Evolutionary conservation across 805 yeast species (phyloP).

Genomic region (Kodamaea neixiangensis): DNA sequence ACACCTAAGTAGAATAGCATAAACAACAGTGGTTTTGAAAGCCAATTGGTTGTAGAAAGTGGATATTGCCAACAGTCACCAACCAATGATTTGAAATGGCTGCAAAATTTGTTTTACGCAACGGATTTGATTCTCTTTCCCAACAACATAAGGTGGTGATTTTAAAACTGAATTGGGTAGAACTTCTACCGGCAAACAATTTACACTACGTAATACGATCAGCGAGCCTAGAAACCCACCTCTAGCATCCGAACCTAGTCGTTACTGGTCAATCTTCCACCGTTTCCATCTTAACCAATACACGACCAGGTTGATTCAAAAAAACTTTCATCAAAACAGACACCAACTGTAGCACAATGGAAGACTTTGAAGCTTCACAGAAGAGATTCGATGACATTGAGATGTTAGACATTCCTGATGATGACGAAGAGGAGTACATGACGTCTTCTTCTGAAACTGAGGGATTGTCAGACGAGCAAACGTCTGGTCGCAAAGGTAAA

Average conservation of each 20-base stretch:
- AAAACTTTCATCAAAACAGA: slow-evolving; percentile 2
- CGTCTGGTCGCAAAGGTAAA: slow-evolving; percentile 7
- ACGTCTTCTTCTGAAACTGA: slow-evolving; percentile 21
- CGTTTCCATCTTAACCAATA: background rate
- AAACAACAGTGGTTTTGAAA: too few species aligned
- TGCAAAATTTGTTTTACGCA: background rate
- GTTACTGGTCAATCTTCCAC: background rate
- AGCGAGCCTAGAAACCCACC: too few species aligned
- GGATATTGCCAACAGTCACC: too few species aligned
- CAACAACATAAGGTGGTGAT: too few species aligned
- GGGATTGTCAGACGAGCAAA: slow-evolving; percentile 16
- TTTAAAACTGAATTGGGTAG: too few species aligned
- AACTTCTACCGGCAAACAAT: too few species aligned
- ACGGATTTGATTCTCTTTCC: too few species aligned
- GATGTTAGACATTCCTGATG: slow-evolving; percentile 46
- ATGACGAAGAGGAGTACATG: slow-evolving; percentile 16
- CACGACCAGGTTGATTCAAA: slow-evolving; percentile 1
- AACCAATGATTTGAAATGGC: background rate
- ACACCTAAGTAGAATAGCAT: too few species aligned
- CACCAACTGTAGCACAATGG: background rate
- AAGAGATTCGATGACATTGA: slow-evolving; percentile 37
- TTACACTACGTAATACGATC: too few species aligned
- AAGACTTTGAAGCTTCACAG: slow-evolving; percentile 2
- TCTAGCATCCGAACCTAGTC: background rate
- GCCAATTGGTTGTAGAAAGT: too few species aligned